Percentiles rank a stretch among this genome's conserved stretches.
phyloP scores from a whole-genome alignment of 2,329 filamentous ascomycete genomes.

The Clonostachys sp. region DNA sequence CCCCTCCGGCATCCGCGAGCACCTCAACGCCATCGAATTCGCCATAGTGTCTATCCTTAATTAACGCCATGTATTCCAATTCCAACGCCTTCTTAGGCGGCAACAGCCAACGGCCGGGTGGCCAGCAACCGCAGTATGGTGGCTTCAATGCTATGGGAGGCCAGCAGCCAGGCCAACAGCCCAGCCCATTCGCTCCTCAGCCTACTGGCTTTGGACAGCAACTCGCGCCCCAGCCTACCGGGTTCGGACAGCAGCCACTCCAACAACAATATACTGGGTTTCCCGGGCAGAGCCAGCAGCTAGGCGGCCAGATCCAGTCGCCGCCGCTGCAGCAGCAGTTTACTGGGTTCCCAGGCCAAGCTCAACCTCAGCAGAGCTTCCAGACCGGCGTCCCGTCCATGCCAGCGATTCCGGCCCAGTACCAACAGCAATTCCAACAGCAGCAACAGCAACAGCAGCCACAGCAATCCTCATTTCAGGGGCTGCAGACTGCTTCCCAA shows the following conservation, averaged over 20 bases:
- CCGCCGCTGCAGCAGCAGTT: constrained; percentile 63
- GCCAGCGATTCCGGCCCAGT: constrained; percentile 56
- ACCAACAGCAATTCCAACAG: constrained; percentile 46
- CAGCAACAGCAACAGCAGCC: constrained; percentile 29
- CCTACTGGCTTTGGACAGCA: constrained; percentile 55
- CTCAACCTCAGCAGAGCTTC: constrained; percentile 55
- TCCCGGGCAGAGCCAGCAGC: constrained; percentile 31
- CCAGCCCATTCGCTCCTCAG: constrained; percentile 51
- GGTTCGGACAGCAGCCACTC: constrained; percentile 50
- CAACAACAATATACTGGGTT: constrained; percentile 68
- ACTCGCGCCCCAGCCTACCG: constrained; percentile 37
- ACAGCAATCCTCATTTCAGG: constrained; percentile 15
- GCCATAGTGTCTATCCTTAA: background rate
- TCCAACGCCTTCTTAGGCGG: constrained; percentile 79
- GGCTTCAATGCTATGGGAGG: constrained; percentile 35
- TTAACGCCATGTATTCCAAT: constrained; percentile 74
- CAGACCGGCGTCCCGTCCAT: constrained; percentile 55
- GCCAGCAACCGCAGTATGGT: constrained; percentile 53
- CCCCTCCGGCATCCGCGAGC: constrained; percentile 4
- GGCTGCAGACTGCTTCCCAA: constrained; percentile 31
- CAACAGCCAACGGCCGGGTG: constrained; percentile 69
- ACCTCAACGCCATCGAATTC: background rate
- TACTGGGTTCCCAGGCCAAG: constrained; percentile 55
- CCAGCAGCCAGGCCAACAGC: constrained; percentile 43
- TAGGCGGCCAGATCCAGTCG: constrained; percentile 26